Conservation (phyloP, 352 stramenopile genomes). For the Globisporangium solare region DNA sequence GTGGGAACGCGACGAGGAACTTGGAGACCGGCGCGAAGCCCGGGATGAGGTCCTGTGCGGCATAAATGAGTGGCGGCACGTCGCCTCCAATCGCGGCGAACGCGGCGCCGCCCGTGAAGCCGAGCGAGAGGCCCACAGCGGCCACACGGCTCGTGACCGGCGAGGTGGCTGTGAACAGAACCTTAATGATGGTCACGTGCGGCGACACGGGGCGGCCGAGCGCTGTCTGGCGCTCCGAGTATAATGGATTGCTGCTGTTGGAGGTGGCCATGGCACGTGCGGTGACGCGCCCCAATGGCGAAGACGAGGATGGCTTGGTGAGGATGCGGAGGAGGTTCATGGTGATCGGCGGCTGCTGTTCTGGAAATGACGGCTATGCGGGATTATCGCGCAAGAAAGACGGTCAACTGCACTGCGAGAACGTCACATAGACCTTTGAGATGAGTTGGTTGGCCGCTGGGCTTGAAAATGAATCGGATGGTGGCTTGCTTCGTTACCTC, state of each 20-base stretch:
- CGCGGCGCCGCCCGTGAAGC: slow-evolving; percentile 61
- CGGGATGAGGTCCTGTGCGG: slow-evolving; percentile 62
- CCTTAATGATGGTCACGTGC: slow-evolving; percentile 96
- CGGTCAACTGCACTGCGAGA: too few relatives aligned
- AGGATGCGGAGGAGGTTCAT: slow-evolving; percentile 11
- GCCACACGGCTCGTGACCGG: slow-evolving; percentile 94
- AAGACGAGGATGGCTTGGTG: slow-evolving; percentile 12
- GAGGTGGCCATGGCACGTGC: slow-evolving; percentile 26
- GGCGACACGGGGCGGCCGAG: slow-evolving; percentile 92
- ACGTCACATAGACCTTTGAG: too few relatives aligned
- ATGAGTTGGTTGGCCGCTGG: too few relatives aligned
- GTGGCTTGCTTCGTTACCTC: too few relatives aligned
- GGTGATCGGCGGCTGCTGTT: background rate
- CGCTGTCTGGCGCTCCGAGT: slow-evolving; percentile 81
- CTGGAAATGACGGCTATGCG: too few relatives aligned
- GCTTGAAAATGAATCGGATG: too few relatives aligned
- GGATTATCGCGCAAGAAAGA: too few relatives aligned
- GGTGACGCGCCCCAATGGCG: background rate
- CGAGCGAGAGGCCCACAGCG: slow-evolving; percentile 79
- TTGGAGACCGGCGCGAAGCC: slow-evolving; percentile 85
- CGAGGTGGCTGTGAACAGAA: slow-evolving; percentile 89
- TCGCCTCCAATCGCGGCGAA: slow-evolving; percentile 77
- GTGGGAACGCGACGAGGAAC: slow-evolving; percentile 91
- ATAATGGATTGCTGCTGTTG: slow-evolving; percentile 26
- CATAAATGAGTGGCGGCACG: slow-evolving; percentile 74